Conservation (phyloP, 148 eudicot genomes). For the Suaeda aralocaspica region DNA sequence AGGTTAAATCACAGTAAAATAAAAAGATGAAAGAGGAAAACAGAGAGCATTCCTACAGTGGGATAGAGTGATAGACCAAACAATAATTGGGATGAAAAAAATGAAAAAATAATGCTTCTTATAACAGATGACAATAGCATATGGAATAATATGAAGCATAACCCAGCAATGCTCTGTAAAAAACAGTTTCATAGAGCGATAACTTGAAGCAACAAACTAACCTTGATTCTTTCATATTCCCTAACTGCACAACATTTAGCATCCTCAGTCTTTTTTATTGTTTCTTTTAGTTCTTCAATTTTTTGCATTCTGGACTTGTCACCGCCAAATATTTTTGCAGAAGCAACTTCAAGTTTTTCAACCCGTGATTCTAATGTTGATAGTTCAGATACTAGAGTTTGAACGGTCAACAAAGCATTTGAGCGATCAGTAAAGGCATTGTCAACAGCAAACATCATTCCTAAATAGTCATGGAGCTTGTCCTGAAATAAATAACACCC, state of each 20-base stretch:
- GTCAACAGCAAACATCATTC: slow-evolving; percentile 86
- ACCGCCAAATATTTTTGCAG: slow-evolving; percentile 95
- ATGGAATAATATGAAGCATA: too few relatives aligned
- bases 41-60: background rate
- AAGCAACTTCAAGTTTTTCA: slow-evolving; percentile 87
- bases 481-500: slow-evolving; percentile 51
- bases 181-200: background rate
- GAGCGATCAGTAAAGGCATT: slow-evolving; percentile 93
- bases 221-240: slow-evolving; percentile 94
- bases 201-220: slow-evolving; percentile 23
- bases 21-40: background rate
- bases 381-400: slow-evolving; percentile 79
- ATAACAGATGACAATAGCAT: too few relatives aligned
- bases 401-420: slow-evolving; percentile 90
- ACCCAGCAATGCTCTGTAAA: background rate
- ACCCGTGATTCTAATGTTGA: slow-evolving; percentile 64
- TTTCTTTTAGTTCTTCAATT: slow-evolving; percentile 87
- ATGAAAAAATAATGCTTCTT: too few relatives aligned
- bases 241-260: slow-evolving; percentile 74
- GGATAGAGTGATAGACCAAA: background rate
- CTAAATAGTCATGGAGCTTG: slow-evolving; percentile 95
- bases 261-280: slow-evolving; percentile 73
- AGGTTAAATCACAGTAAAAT: too few relatives aligned
- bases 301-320: slow-evolving; percentile 80
- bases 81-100: background rate